Conservation (phyloP, 1,139 yeast species). For the Meyerozyma smithsonii region DNA sequence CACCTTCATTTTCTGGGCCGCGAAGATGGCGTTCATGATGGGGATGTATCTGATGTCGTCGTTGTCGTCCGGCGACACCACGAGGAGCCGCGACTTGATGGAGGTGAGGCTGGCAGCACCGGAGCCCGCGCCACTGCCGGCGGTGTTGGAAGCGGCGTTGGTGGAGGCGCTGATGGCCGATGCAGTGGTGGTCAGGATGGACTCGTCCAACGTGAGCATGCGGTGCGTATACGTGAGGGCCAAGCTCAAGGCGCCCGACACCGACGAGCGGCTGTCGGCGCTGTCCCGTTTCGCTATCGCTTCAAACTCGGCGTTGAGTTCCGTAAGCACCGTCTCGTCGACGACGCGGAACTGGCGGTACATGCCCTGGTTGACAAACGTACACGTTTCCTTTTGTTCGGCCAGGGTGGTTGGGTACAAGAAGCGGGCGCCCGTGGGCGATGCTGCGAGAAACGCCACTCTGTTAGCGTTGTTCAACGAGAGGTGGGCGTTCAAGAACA, state of each 20-base stretch:
- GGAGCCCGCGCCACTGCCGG: slow-evolving; percentile 11
- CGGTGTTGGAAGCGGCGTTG: slow-evolving; percentile 14
- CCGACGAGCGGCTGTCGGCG: slow-evolving; percentile 32
- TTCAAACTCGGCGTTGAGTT: slow-evolving; percentile 46
- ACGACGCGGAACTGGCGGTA: slow-evolving; percentile 82
- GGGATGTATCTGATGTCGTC: slow-evolving; percentile 77
- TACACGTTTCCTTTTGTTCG: slow-evolving; percentile 9
- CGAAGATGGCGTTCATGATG: slow-evolving; percentile 92
- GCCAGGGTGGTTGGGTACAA: slow-evolving; percentile 57
- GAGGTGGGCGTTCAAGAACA: slow-evolving; percentile 79
- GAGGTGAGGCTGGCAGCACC: slow-evolving; percentile 24
- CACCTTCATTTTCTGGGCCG: slow-evolving; percentile 88
- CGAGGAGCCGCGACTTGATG: slow-evolving; percentile 67
- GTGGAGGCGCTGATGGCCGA: slow-evolving; percentile 43
- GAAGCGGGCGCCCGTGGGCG: slow-evolving; percentile 65
- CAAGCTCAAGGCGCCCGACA: slow-evolving; percentile 76
- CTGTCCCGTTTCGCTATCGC: slow-evolving; percentile 19
- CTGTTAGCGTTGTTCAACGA: slow-evolving; percentile 81
- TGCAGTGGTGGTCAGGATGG: slow-evolving; percentile 44
- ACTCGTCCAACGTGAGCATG: slow-evolving; percentile 47
- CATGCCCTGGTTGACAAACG: slow-evolving; percentile 44
- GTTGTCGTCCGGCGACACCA: slow-evolving; percentile 74
- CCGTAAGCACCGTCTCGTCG: slow-evolving; percentile 70
- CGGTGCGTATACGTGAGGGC: slow-evolving; percentile 80
- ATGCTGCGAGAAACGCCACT: slow-evolving; percentile 79